These are phyloP conservation scores for Plasmodium vinckei DNA, from an alignment of 169 alveolate genomes.

Conservation along the genomic window DNA sequence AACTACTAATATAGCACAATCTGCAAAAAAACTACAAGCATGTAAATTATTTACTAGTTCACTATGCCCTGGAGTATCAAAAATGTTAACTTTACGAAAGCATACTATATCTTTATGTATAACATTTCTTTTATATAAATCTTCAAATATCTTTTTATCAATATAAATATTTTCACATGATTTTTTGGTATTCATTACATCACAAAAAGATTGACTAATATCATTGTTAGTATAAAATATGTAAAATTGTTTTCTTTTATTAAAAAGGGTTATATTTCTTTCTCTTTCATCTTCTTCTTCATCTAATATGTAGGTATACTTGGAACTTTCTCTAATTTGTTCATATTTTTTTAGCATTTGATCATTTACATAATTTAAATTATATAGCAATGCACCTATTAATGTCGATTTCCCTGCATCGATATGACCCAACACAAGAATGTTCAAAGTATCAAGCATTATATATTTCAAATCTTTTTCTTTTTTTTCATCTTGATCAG, in stretches of 20 bases:
- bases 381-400: slow-evolving; percentile 77
- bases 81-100: slow-evolving; percentile 79
- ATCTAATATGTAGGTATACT: slow-evolving; percentile 81
- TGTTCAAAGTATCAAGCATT: slow-evolving; percentile 77
- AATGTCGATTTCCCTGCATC: slow-evolving; percentile 88
- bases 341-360: slow-evolving; percentile 70
- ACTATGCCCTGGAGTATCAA: slow-evolving; percentile 86
- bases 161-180: slow-evolving; percentile 21
- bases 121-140: slow-evolving; percentile 12
- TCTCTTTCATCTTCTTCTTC: slow-evolving; percentile 85
- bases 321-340: slow-evolving; percentile 50
- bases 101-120: slow-evolving; percentile 29
- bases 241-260: slow-evolving; percentile 59
- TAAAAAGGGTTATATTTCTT: slow-evolving; percentile 81
- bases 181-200: slow-evolving; percentile 6
- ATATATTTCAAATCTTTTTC: slow-evolving; percentile 26
- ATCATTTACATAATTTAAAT: slow-evolving; percentile 60
- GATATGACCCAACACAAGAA: slow-evolving; percentile 84
- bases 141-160: slow-evolving; percentile 39
- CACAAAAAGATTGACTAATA: slow-evolving; percentile 9
- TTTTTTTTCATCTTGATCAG: slow-evolving; percentile 5
- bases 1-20: slow-evolving; percentile 80
- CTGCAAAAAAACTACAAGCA: slow-evolving; percentile 84
- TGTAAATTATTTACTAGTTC: slow-evolving; percentile 82
- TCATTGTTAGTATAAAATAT: slow-evolving; percentile 54